phyloP scores from a whole-genome alignment of 2,329 filamentous ascomycete species.

The Neocatenulostroma microsporum region DNA sequence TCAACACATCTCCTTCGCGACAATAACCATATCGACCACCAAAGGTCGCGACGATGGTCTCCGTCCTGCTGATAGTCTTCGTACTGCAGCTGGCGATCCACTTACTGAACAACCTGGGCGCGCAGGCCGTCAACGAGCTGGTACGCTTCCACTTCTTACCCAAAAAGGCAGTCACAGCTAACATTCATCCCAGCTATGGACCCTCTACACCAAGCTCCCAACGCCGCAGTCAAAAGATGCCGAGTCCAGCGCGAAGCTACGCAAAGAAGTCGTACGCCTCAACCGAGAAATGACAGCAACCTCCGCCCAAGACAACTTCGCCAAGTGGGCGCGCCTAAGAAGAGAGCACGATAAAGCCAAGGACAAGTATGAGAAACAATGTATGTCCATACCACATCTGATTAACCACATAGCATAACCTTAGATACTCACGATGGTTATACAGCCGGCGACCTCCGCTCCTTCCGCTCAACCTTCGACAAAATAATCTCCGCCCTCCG shows the following conservation, averaged over 20 bases:
- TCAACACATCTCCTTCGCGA: too few species aligned
- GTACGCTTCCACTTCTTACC: slow-evolving; percentile 38
- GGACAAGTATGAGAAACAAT: slow-evolving; percentile 74
- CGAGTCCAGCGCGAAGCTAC: slow-evolving; percentile 60
- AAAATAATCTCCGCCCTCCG: slow-evolving; percentile 61
- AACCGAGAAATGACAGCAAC: slow-evolving; percentile 78
- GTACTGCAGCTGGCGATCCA: slow-evolving; percentile 72
- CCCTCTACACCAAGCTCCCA: slow-evolving; percentile 68
- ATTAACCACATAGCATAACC: too few species aligned
- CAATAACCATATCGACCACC: too few species aligned
- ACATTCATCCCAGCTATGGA: slow-evolving; percentile 64
- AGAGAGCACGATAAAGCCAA: slow-evolving; percentile 62
- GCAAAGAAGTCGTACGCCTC: slow-evolving; percentile 69
- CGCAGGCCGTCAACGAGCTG: slow-evolving; percentile 57
- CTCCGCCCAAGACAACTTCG: slow-evolving; percentile 93
- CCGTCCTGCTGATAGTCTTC: slow-evolving; percentile 73
- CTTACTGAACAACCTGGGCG: slow-evolving; percentile 78
- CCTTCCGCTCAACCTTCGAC: slow-evolving; percentile 59
- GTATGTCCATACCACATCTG: slow-evolving; percentile 59
- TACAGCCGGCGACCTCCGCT: slow-evolving; percentile 18
- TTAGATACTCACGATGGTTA: background rate
- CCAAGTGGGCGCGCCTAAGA: slow-evolving; percentile 64
- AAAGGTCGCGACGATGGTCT: slow-evolving; percentile 65
- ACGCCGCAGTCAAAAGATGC: slow-evolving; percentile 61
- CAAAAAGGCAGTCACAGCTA: too few species aligned